These are phyloP conservation scores for Rhytidiadelphus loreus DNA, from an alignment of 225 moss, liverwort and hornwort species.

Conservation along the genomic window DNA sequence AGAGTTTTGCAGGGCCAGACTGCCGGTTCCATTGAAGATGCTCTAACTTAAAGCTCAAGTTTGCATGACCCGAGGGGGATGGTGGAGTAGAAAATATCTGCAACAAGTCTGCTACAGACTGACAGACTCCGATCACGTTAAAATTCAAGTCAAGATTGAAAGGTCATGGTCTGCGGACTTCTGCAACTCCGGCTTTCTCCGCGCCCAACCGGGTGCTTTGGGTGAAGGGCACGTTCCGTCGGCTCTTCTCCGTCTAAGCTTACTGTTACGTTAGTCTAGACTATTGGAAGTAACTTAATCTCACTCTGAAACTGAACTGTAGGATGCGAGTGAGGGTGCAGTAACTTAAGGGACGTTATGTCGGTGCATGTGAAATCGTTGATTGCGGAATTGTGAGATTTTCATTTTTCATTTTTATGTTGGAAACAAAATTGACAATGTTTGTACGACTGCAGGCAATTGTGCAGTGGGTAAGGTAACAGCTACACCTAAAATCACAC, in stretches of 20 bases:
- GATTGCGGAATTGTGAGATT: not conserved
- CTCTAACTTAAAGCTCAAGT: not conserved
- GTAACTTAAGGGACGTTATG: not conserved
- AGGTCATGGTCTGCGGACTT: not conserved
- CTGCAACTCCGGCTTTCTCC: not conserved
- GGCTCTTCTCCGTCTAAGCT: no score
- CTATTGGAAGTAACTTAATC: no score
- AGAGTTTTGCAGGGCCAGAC: no score
- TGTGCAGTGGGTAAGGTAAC: no score
- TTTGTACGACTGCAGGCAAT: no score
- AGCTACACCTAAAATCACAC: no score
- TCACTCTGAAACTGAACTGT: not conserved
- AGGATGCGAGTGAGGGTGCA: not conserved
- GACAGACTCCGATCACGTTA: not conserved
- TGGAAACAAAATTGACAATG: not conserved
- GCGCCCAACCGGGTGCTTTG: not conserved
- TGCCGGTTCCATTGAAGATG: no score
- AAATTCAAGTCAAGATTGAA: not conserved
- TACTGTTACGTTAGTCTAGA: no score
- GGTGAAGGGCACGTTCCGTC: not conserved
- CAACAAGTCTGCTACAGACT: not conserved
- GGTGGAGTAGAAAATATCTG: not conserved
- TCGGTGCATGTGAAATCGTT: not conserved
- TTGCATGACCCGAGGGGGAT: no score
- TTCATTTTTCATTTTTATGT: not conserved